phyloP scores from a whole-genome alignment of 2,329 filamentous ascomycete genomes.

The Aspergillus sp. region DNA sequence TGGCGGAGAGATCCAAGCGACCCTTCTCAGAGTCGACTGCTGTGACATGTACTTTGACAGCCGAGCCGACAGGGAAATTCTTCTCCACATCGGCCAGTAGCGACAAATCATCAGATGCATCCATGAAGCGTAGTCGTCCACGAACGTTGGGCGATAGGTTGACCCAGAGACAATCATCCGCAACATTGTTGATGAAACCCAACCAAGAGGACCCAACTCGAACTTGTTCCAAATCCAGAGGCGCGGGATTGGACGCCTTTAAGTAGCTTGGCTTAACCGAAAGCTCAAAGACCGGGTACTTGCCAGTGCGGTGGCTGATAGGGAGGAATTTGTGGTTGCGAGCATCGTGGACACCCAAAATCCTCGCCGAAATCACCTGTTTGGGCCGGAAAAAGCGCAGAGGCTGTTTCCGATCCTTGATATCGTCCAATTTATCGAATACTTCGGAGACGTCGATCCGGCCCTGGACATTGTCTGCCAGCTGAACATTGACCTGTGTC shows the following conservation, averaged over 20 bases:
- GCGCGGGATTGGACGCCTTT: constrained; percentile 54
- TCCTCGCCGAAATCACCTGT: constrained; percentile 69
- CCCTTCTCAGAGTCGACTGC: constrained; percentile 70
- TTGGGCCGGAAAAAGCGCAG: constrained; percentile 71
- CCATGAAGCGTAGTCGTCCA: constrained; percentile 77
- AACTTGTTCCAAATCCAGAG: constrained; percentile 71
- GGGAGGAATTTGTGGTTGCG: constrained; percentile 88
- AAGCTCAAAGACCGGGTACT: constrained; percentile 78
- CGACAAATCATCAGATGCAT: constrained; percentile 83
- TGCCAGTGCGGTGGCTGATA: constrained; percentile 78
- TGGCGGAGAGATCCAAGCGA: constrained; percentile 79
- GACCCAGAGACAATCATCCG: constrained; percentile 79
- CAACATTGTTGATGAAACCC: constrained; percentile 89
- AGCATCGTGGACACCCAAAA: constrained; percentile 86
- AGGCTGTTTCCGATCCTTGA: constrained; percentile 77
- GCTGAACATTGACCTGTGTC: constrained; percentile 86
- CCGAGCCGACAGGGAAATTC: constrained; percentile 88
- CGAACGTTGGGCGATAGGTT: constrained; percentile 86
- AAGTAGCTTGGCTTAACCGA: constrained; percentile 70
- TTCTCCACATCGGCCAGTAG: constrained; percentile 70
- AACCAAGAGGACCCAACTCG: constrained; percentile 69
- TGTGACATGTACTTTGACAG: constrained; percentile 75
- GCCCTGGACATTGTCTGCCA: constrained; percentile 86
- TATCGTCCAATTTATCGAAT: constrained; percentile 85
- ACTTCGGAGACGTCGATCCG: constrained; percentile 88